Evolutionary conservation across 805 yeast species (phyloP).

Genomic region (Nakazawaea ishiwadae): DNA sequence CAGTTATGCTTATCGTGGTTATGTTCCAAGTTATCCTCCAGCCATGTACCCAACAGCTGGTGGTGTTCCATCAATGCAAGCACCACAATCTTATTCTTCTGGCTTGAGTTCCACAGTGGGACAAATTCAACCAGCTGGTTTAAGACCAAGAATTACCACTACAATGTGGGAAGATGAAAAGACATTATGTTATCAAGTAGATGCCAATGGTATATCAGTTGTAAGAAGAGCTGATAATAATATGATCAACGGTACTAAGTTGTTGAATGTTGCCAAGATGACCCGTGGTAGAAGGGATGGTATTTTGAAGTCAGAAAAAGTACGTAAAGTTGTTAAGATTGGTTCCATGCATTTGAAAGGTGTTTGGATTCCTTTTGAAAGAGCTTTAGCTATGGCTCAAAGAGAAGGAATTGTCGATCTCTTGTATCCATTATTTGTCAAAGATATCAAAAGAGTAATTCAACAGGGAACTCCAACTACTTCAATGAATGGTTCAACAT

Average conservation of each 20-base stretch:
- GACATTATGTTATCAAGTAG: constrained; percentile 68
- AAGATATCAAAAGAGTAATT: constrained; percentile 51
- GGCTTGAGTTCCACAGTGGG: constrained; percentile 20
- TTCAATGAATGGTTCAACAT: not conserved
- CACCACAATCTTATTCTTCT: not conserved
- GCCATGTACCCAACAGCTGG: constrained; percentile 1
- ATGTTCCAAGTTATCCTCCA: constrained; percentile 5
- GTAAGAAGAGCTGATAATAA: constrained; percentile 69
- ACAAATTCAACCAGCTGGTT: constrained; percentile 34
- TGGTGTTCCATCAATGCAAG: constrained; percentile 4
- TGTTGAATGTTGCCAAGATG: constrained; percentile 67
- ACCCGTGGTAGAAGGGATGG: constrained; percentile 73
- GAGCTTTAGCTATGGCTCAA: constrained; percentile 67
- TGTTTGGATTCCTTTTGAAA: constrained; percentile 72
- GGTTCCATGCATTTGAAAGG: constrained; percentile 76
- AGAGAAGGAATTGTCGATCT: constrained; percentile 59
- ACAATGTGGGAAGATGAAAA: constrained; percentile 77
- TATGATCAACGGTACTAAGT: constrained; percentile 69
- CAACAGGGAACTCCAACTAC: constrained; percentile 32
- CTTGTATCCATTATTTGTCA: constrained; percentile 55
- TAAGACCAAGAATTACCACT: constrained; percentile 61
- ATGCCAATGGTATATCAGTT: constrained; percentile 61
- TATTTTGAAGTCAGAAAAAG: constrained; percentile 60
- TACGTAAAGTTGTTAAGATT: constrained; percentile 64
- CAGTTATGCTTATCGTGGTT: constrained; percentile 10